Evolutionary conservation across 2,329 filamentous ascomycete species (phyloP), one percentile per base, ranked within the genome.

Genomic region (Fusarium verticillioides): DNA sequence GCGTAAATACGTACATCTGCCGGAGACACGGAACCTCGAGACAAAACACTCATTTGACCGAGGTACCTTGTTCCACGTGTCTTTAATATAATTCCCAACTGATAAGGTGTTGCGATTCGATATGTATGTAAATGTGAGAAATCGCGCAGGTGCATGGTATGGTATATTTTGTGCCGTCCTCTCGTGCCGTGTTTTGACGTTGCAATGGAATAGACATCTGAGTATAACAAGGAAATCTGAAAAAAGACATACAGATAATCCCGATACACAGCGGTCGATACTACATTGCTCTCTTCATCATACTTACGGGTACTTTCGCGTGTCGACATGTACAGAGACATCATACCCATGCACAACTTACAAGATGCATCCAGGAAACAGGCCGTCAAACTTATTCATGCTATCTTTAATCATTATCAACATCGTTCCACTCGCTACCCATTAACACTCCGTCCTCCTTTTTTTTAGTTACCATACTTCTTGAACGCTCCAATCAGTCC

Each of bases 401-500:
- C 60, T 66, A 73, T 70, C 54, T 66, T 73, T 61, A 67, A 63
- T 74, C 71, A 74, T 74, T 74, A 74, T 37, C 56, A 64, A 61
- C 60, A 64, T 70, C 32, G 36, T 60, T n/a, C 60, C 49, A 73
- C 66, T 44, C 61, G 50, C 69, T 62, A 30, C 37, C 15, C 34
- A 53, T 72, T 57, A 72, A 57, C 53, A 52, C 50, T 68, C 52
- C 39, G 53, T 59, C 52, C 59, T 50, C 58, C 61, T 72, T 85
- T 84, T 85, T 84, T 84, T 90, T 90, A 70, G 77, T 85, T 85
- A 30, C 85, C 82, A 74, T 87, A 90, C 86, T 92, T 91, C 92
- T 97, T 97, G 87, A 98, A 99, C 15, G 94, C 94, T 69, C 92
- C 92, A 83, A 99, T 95, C 76, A 99, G 87, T 34, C 95, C 94